Conservation (phyloP, 176 grass and related monocot genomes). For the Aegilops sharonensis region DNA sequence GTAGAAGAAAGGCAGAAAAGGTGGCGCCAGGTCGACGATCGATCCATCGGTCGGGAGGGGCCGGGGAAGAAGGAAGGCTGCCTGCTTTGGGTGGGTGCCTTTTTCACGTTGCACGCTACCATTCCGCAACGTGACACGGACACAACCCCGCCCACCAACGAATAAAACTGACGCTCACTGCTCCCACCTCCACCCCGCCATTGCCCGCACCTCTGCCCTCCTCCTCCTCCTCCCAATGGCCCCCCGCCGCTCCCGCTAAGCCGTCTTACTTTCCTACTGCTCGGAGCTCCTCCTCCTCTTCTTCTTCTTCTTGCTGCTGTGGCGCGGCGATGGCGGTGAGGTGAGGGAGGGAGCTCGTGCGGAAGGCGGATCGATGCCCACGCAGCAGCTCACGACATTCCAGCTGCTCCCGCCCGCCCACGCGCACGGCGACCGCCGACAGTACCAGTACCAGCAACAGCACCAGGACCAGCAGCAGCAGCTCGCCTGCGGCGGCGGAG, state of each 20-base stretch:
- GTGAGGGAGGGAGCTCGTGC: not conserved
- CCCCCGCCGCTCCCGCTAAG: not conserved
- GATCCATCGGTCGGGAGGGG: not conserved
- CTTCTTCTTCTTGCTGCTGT: not conserved
- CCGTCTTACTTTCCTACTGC: not conserved
- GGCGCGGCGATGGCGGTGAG: not conserved
- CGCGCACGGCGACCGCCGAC: no score
- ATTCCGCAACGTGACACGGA: not conserved
- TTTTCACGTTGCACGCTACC: conserved; percentile 79
- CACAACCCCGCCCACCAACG: not conserved
- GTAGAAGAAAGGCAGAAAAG: not conserved
- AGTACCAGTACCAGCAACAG: not conserved
- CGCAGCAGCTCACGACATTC: conserved; percentile 24
- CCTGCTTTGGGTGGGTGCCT: conserved; percentile 26
- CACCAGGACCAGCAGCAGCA: not conserved
- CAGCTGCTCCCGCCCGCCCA: not conserved
- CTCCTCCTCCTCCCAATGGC: not conserved
- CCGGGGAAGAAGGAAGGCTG: not conserved
- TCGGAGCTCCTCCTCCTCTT: not conserved
- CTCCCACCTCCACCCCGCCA: not conserved
- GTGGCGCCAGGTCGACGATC: not conserved
- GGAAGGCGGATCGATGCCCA: conserved; percentile 46
- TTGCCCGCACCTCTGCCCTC: not conserved
- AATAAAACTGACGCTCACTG: not conserved
- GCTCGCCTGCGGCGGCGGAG: not conserved